These are phyloP conservation scores for Ceratobasidium papillatum DNA, from an alignment of 1,284 basidiomycete genomes.

Conservation along the genomic window DNA sequence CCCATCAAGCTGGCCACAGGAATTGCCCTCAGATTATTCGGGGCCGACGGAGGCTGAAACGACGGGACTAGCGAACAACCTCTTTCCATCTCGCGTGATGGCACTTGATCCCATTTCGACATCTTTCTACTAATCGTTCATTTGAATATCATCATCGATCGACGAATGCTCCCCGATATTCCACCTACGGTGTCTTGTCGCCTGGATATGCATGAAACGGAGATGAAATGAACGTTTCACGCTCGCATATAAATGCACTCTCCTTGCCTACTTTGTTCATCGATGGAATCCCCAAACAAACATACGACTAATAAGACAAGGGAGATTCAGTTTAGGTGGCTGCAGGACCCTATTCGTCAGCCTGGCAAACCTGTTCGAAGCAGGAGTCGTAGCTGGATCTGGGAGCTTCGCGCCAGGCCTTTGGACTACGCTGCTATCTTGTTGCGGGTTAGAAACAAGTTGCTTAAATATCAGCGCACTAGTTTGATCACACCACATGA, in stretches of 20 bases:
- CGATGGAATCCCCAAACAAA: no score
- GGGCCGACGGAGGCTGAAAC: slow-evolving; percentile 14
- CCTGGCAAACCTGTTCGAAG: neutral
- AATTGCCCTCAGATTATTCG: neutral
- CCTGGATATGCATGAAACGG: neutral
- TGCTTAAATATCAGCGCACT: neutral
- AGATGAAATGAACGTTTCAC: neutral
- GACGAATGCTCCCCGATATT: neutral
- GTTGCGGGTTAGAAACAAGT: neutral
- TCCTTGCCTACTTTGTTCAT: neutral
- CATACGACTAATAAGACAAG: neutral
- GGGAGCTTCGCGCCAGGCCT: neutral
- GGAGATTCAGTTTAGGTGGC: neutral
- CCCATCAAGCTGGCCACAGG: no score
- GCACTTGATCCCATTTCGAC: neutral
- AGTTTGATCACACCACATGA: neutral
- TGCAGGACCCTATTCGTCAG: neutral
- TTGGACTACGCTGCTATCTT: slow-evolving; percentile 2
- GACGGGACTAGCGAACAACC: neutral
- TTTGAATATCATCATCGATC: neutral
- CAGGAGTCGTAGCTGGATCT: neutral
- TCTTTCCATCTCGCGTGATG: neutral
- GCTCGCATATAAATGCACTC: neutral
- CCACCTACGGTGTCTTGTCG: neutral
- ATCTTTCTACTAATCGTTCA: neutral